Conservation (phyloP, 129 eudicot species). For the Pseudognaphalium luteoalbum region DNA sequence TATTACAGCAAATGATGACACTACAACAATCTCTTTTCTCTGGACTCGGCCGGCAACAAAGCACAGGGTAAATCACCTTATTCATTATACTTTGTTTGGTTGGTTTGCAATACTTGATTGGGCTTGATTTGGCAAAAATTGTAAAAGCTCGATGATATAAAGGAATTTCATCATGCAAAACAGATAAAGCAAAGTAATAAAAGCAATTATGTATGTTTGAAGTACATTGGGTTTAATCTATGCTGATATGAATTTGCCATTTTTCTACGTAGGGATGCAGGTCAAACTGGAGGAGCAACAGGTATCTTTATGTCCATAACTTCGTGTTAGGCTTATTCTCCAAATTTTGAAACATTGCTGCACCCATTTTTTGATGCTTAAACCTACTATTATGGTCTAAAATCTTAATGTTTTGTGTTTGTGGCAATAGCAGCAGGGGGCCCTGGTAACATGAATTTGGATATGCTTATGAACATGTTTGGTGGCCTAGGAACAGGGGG, state of each 20-base stretch:
- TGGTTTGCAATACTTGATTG: constrained; percentile 1
- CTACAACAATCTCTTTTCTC: constrained; percentile 59
- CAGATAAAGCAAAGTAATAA: not conserved
- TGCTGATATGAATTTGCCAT: constrained; percentile 5
- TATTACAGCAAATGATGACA: constrained; percentile 64
- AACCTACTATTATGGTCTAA: not conserved
- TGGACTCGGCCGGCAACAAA: constrained; percentile 52
- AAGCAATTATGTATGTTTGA: constrained; percentile 1
- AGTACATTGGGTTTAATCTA: constrained; percentile 6
- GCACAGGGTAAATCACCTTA: constrained; percentile 45
- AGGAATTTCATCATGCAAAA: not conserved
- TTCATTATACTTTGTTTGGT: not conserved
- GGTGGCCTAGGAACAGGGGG: constrained; percentile 71
- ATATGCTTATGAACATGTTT: constrained; percentile 80
- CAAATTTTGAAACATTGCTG: not conserved
- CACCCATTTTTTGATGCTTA: not conserved
- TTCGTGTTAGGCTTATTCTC: not conserved
- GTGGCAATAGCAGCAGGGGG: constrained; percentile 45
- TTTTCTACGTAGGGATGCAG: constrained; percentile 46
- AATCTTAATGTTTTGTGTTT: not conserved
- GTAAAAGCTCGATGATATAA: not conserved
- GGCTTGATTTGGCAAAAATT: not conserved
- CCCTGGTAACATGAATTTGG: constrained; percentile 49
- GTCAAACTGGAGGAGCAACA: constrained; percentile 57
- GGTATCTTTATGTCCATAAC: constrained; percentile 27